Conservation (phyloP, 257 asterid genomes). For the Knoxia roxburghii region DNA sequence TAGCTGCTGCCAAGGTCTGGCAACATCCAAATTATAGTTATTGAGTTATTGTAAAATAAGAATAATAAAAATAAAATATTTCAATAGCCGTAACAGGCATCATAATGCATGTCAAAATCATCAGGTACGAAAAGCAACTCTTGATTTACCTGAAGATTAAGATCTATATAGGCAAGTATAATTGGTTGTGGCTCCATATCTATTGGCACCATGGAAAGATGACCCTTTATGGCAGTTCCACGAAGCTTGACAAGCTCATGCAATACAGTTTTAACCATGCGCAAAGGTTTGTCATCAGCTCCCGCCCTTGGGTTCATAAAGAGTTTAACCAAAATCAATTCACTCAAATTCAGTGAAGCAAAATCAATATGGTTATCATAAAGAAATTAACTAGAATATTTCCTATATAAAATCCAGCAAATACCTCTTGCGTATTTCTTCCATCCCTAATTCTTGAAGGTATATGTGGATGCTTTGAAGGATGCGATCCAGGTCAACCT, state of each 20-base stretch:
- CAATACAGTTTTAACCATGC: slow-evolving; percentile 98
- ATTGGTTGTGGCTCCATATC: slow-evolving; percentile 97
- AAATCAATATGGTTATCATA: slow-evolving; percentile 1
- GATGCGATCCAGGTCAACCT: slow-evolving; percentile 90
- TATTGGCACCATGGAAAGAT: slow-evolving; percentile 94
- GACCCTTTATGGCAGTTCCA: slow-evolving; percentile 98
- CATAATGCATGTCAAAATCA: not conserved
- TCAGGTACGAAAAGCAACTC: not conserved
- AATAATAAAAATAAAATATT: not conserved
- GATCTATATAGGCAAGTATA: slow-evolving; percentile 97
- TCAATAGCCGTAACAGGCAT: not conserved
- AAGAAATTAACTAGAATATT: not conserved
- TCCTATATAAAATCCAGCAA: not conserved
- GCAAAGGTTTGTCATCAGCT: slow-evolving; percentile 97
- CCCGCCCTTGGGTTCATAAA: slow-evolving; percentile 66
- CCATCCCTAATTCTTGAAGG: slow-evolving; percentile 96
- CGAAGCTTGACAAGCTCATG: slow-evolving; percentile 99
- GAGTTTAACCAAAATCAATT: slow-evolving; percentile 9
- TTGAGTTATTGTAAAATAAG: not conserved
- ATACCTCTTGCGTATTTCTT: slow-evolving; percentile 92
- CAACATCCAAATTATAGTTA: slow-evolving; percentile 11
- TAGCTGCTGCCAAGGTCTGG: slow-evolving; percentile 99
- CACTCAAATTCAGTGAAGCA: not conserved
- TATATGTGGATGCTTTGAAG: slow-evolving; percentile 95
- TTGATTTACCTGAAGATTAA: slow-evolving; percentile 79